These are phyloP conservation scores for Gleditsia sinensis DNA, from an alignment of 306 rosid genomes.

Conservation along the genomic window DNA sequence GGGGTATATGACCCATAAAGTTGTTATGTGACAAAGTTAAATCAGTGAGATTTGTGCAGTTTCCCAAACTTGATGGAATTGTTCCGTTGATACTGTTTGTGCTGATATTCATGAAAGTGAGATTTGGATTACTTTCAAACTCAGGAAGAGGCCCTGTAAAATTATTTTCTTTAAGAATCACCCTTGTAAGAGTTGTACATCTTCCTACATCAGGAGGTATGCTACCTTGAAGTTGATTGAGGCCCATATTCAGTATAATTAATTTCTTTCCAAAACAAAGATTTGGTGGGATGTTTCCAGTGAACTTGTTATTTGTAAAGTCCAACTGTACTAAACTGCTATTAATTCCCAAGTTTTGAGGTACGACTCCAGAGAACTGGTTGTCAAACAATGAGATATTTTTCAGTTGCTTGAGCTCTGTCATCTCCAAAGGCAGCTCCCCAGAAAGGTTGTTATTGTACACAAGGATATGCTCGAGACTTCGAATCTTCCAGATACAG, in stretches of 20 bases:
- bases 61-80: constrained; percentile 71
- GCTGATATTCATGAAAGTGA: constrained; percentile 52
- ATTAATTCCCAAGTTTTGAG: constrained; percentile 71
- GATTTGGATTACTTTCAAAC: constrained; percentile 44
- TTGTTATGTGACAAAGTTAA: constrained; percentile 58
- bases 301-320: constrained; percentile 62
- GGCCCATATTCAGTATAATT: constrained; percentile 48
- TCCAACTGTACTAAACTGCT: constrained; percentile 67
- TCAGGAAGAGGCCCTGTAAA: constrained; percentile 68
- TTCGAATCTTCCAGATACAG: constrained; percentile 79
- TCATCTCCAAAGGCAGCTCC: constrained; percentile 68
- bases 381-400: constrained; percentile 68
- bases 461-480: constrained; percentile 58
- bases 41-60: constrained; percentile 52
- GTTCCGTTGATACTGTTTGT: constrained; percentile 55
- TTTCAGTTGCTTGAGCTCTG: constrained; percentile 63
- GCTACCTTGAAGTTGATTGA: constrained; percentile 66
- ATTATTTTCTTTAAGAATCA: constrained; percentile 54
- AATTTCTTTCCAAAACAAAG: constrained; percentile 70
- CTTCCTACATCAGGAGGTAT: constrained; percentile 68
- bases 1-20: constrained; percentile 57
- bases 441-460: constrained; percentile 74
- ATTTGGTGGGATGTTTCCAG: constrained; percentile 71
- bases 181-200: constrained; percentile 67
- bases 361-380: constrained; percentile 75